phyloP scores from a whole-genome alignment of 495 filamentous ascomycete species.

The Penicillium fimorum region DNA sequence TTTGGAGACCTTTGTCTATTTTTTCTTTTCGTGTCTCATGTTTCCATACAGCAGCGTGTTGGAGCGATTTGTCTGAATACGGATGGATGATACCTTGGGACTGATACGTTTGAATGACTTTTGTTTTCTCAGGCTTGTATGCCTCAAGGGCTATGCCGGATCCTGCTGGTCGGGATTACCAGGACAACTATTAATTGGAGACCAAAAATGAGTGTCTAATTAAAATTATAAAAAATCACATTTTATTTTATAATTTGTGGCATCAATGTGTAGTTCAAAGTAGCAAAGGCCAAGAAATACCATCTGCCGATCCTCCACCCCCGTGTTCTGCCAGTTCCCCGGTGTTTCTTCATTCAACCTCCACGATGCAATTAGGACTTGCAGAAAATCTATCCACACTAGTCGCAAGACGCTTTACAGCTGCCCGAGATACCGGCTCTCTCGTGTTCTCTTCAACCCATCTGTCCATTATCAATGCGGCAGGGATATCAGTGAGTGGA shows the following conservation, averaged over 20 bases:
- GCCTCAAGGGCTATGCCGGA: conserved; percentile 2
- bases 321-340: conserved; percentile 10
- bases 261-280: neutral
- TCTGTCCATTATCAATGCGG: conserved; percentile 50
- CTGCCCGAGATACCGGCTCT: conserved; percentile 52
- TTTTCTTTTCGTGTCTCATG: conserved; percentile 13
- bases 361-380: conserved; percentile 42
- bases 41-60: conserved; percentile 29
- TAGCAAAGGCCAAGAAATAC: neutral
- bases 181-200: conserved; percentile 8
- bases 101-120: conserved; percentile 13
- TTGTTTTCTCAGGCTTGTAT: conserved; percentile 4
- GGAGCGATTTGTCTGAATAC: conserved; percentile 22
- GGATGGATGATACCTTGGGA: conserved; percentile 29
- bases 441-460: conserved; percentile 61
- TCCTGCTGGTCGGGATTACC: conserved; percentile 14
- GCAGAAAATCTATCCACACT: conserved; percentile 50
- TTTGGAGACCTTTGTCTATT: conserved; percentile 8
- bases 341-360: neutral
- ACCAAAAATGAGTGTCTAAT: conserved; percentile 14
- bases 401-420: conserved; percentile 52
- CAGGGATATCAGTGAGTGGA: conserved; percentile 52
- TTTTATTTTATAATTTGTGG: neutral
- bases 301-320: conserved; percentile 12
- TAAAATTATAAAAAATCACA: conserved; percentile 1